Evolutionary conservation across 1,284 basidiomycete species (phyloP).

Genomic region (Ceratorhiza oryzae-sativae): DNA sequence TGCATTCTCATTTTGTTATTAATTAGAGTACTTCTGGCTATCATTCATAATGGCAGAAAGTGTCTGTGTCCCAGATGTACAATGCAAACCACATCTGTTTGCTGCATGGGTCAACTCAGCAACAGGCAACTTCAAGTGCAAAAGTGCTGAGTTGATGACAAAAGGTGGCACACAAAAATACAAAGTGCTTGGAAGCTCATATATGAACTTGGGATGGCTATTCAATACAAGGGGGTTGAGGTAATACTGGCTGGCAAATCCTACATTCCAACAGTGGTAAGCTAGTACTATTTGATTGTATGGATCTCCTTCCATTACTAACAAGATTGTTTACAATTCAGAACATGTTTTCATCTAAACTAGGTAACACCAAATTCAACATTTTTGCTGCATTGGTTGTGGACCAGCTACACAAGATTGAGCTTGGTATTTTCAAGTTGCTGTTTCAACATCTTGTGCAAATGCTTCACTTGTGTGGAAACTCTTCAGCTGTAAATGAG

Average conservation of each 20-base stretch:
- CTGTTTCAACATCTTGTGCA: slow-evolving; percentile 47
- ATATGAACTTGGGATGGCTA: slow-evolving; percentile 17
- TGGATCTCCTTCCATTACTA: neutral
- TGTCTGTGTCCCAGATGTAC: slow-evolving; percentile 34
- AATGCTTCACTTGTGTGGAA: slow-evolving; percentile 43
- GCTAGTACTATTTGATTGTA: neutral
- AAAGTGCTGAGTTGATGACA: slow-evolving; percentile 7
- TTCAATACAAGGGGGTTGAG: slow-evolving; percentile 32
- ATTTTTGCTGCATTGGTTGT: slow-evolving; percentile 38
- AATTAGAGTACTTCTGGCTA: slow-evolving; percentile 40
- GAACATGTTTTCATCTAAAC: slow-evolving; percentile 42
- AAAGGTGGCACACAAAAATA: neutral
- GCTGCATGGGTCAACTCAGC: slow-evolving; percentile 26
- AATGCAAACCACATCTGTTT: slow-evolving; percentile 4
- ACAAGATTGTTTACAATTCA: neutral
- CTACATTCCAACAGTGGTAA: slow-evolving; percentile 38
- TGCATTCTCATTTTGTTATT: neutral
- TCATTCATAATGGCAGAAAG: slow-evolving; percentile 39
- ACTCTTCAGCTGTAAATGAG: neutral
- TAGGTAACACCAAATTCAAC: slow-evolving; percentile 38
- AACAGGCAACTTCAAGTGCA: slow-evolving; percentile 41
- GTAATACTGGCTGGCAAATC: slow-evolving; percentile 35
- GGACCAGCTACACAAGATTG: slow-evolving; percentile 43
- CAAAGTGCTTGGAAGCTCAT: slow-evolving; percentile 1
- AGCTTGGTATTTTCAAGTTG: slow-evolving; percentile 46